phyloP scores from a whole-genome alignment of 169 alveolate species.

The Plasmodium coatneyi region DNA sequence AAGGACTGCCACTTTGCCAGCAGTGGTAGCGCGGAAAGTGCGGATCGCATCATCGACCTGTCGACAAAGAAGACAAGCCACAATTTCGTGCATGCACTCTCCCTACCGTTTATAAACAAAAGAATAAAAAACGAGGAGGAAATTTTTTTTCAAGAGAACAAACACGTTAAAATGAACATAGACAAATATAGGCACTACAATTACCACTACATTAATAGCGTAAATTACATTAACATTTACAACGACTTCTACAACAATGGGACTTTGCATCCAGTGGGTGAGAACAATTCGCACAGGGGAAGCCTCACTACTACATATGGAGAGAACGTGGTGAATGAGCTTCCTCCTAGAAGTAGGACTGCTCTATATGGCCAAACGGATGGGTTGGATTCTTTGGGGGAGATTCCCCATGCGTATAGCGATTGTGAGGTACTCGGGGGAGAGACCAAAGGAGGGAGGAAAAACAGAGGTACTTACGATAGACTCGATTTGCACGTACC shows the following conservation, averaged over 20 bases:
- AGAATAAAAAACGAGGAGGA: slow-evolving; percentile 51
- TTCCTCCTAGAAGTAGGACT: slow-evolving; percentile 2
- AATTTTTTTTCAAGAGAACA: slow-evolving; percentile 34
- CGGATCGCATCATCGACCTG: not conserved
- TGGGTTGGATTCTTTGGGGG: not conserved
- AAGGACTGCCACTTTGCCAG: not conserved
- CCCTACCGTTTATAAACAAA: slow-evolving; percentile 49
- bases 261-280: not conserved
- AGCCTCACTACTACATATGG: not conserved
- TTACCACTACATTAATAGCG: slow-evolving; percentile 54
- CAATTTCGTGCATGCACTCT: slow-evolving; percentile 43
- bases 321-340: not conserved
- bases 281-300: not conserved
- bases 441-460: not conserved
- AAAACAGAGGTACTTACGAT: not conserved
- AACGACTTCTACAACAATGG: slow-evolving; percentile 52
- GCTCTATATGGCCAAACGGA: not conserved
- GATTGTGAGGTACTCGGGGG: slow-evolving; percentile 17
- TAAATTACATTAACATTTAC: slow-evolving; percentile 52
- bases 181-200: slow-evolving; percentile 60
- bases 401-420: slow-evolving; percentile 5
- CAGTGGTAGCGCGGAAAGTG: not conserved
- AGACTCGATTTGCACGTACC: not conserved
- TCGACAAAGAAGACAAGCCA: slow-evolving; percentile 23
- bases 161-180: slow-evolving; percentile 37